Base-by-base conservation (phyloP, 306 rosid genomes). In the Lathyrus aphaca region DNA sequence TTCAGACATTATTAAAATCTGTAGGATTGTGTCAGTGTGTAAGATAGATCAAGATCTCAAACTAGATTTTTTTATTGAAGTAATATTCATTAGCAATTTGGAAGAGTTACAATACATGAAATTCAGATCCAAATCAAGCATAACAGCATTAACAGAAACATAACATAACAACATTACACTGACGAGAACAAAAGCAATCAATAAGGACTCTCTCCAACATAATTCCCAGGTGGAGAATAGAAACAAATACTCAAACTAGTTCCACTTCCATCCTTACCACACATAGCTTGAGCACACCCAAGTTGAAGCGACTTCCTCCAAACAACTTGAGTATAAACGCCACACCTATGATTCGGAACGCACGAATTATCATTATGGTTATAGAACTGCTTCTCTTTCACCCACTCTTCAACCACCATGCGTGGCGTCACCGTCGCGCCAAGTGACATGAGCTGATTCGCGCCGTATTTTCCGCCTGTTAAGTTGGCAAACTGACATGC, bases 301-400 rank as follows among this genome's bases (percentile, higher is more conserved):
- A 92, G 6, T 73, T 75, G 78, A 68, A 71, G 1, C 3, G 93
- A 80, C 13, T 86, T 90, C 68, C 77, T 80, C 96, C 98, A 92
- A 50, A 92, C 98, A 0, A 92, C 88, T 67, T 90, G 96, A 2
- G 96, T 92, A 44, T 88, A 92, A 9, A 86, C 91, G 0, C 96
- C 96, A 17, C 98, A 90, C 45, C 3, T 40, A 54, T 81, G 96
- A 14, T 81, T 75, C 0, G 77, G 58, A 4, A 2, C 80, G 68
- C 98, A 92, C 10, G 90, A 19, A 75, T 93, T 93, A 45, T 60
- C 66, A 9, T 69, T 27, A 81, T 88, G 87, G 64, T 86, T 85
- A 68, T 93, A 93, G 71, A 69, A 88, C 17, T 65, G 66, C 64
- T 78, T 90, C 88, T 90, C 85, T 29, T 64, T 83, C 11, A 88